Evolutionary conservation across 352 stramenopile genomes (phyloP).

Genomic region (Pythium volutum): DNA sequence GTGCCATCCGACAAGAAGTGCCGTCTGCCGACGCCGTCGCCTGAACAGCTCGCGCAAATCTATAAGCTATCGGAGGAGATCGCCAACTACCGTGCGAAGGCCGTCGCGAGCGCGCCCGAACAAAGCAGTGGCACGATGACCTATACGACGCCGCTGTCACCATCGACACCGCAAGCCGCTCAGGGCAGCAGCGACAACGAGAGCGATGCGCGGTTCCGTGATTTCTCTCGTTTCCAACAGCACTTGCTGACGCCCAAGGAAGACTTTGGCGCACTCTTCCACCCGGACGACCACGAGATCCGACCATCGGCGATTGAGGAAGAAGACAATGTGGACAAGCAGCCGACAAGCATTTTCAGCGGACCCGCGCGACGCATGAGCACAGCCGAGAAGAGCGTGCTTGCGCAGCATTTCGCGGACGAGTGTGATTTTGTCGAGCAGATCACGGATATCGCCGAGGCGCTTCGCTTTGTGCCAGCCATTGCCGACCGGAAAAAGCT

Average conservation of each 20-base stretch:
- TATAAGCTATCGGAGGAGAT: slow-evolving; percentile 80
- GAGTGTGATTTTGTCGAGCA: slow-evolving; percentile 89
- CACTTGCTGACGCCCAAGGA: slow-evolving; percentile 79
- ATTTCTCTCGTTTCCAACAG: slow-evolving; percentile 87
- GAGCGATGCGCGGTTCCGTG: slow-evolving; percentile 68
- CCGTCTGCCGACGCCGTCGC: slow-evolving; percentile 75
- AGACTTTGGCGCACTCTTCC: slow-evolving; percentile 34
- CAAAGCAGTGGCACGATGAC: slow-evolving; percentile 24
- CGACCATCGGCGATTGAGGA: slow-evolving; percentile 41
- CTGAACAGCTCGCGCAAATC: slow-evolving; percentile 82
- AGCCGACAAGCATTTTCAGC: slow-evolving; percentile 73
- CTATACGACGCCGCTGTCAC: slow-evolving; percentile 39
- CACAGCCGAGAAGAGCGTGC: slow-evolving; percentile 71
- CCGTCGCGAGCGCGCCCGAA: slow-evolving; percentile 29
- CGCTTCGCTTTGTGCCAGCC: slow-evolving; percentile 77
- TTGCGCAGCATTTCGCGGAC: slow-evolving; percentile 82
- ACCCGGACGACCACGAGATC: slow-evolving; percentile 18
- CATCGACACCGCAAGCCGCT: slow-evolving; percentile 19
- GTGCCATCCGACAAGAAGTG: slow-evolving; percentile 44
- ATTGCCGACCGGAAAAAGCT: slow-evolving; percentile 78
- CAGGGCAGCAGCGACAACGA: slow-evolving; percentile 33
- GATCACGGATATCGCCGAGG: slow-evolving; percentile 85
- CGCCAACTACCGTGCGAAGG: slow-evolving; percentile 50
- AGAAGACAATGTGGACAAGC: slow-evolving; percentile 65
- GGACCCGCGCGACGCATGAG: slow-evolving; percentile 71